A percentile compares a stretch with the other conserved stretches of the same genome.
Conservation (phyloP, 78 protist species). For the Creolimax fragrantissima region DNA sequence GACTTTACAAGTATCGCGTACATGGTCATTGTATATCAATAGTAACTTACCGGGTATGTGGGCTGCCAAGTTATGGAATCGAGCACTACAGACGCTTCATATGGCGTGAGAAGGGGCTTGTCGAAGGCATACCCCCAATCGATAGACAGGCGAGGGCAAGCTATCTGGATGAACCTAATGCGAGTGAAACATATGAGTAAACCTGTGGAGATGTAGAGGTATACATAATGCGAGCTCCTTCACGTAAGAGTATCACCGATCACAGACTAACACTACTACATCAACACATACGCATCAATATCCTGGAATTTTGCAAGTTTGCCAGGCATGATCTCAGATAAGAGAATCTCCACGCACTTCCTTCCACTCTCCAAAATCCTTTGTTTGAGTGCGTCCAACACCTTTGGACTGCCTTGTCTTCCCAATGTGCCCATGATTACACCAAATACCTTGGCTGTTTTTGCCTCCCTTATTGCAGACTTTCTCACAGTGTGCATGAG, state of each 20-base stretch:
- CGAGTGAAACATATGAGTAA: background rate
- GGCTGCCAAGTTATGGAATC: conserved; percentile 54
- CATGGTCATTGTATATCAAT: no score
- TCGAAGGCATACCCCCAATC: conserved; percentile 95
- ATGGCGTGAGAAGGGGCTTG: conserved; percentile 78
- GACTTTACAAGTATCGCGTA: no score
- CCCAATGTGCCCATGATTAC: conserved; percentile 83
- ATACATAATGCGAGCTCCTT: background rate
- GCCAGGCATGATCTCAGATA: conserved; percentile 76
- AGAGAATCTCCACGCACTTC: background rate
- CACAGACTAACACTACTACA: no score
- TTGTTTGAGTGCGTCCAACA: conserved; percentile 38
- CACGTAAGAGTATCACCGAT: no score
- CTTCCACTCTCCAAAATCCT: background rate
- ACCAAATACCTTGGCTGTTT: background rate
- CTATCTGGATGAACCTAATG: conserved; percentile 65
- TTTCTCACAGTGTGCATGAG: conserved; percentile 45
- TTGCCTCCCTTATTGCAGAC: conserved; percentile 43
- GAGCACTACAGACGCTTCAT: conserved; percentile 83
- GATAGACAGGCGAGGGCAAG: conserved; percentile 95
- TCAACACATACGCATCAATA: conserved; percentile 70
- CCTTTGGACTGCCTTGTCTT: conserved; percentile 79
- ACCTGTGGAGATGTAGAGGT: background rate
- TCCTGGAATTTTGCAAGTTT: conserved; percentile 68
- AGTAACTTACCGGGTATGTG: conserved; percentile 90